Evolutionary conservation across 805 yeast species (phyloP).

Genomic region (Pichia manshurica): DNA sequence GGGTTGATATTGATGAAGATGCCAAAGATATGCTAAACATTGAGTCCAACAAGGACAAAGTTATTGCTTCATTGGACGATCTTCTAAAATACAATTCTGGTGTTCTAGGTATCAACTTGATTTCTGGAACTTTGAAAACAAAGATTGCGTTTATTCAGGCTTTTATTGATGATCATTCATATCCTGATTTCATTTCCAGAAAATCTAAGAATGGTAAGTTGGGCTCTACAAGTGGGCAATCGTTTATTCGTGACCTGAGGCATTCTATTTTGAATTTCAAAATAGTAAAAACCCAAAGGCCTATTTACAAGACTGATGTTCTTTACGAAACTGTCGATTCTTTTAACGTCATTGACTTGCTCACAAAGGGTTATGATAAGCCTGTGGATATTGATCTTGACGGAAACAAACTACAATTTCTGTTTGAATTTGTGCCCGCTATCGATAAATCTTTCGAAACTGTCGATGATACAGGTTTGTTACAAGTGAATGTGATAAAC

Average conservation of each 20-base stretch:
- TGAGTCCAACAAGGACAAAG: constrained; percentile 33
- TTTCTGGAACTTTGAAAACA: constrained; percentile 44
- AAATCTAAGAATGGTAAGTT: constrained; percentile 43
- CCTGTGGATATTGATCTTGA: constrained; percentile 44
- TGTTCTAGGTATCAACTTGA: constrained; percentile 48
- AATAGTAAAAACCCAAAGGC: constrained; percentile 46
- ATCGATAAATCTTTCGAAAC: constrained; percentile 50
- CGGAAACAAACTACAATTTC: constrained; percentile 35
- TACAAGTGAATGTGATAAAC: constrained; percentile 50
- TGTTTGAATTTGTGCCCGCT: constrained; percentile 59
- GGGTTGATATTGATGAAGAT: constrained; percentile 45
- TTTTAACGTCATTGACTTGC: constrained; percentile 47
- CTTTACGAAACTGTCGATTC: constrained; percentile 46
- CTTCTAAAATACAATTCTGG: constrained; percentile 57
- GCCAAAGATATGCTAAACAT: constrained; percentile 20
- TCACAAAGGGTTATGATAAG: constrained; percentile 41
- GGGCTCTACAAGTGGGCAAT: constrained; percentile 44
- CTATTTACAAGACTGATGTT: constrained; percentile 43
- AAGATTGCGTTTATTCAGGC: constrained; percentile 47
- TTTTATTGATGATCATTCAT: constrained; percentile 57
- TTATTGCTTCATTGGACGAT: constrained; percentile 45
- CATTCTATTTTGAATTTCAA: constrained; percentile 55
- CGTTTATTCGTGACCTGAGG: constrained; percentile 65
- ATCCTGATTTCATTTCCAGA: constrained; percentile 51
- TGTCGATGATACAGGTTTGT: constrained; percentile 60